phyloP scores from a whole-genome alignment of 768 basidiomycete genomes.

The Serpula lacrymans region DNA sequence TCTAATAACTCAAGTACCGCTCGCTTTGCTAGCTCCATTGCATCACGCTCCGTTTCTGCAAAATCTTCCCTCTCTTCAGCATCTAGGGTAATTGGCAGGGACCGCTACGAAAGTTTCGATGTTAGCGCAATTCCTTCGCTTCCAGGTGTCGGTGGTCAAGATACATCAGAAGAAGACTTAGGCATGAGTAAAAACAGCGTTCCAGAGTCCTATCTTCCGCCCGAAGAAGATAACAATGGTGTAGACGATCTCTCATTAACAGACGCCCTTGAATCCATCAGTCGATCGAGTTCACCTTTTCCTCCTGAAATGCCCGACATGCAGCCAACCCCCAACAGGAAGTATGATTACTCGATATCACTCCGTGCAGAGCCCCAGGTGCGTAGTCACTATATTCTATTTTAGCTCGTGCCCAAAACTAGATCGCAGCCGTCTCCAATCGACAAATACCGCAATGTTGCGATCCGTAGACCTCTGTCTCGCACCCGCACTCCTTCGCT shows the following conservation, averaged over 20 bases:
- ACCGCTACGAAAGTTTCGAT: constrained; percentile 52
- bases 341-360: constrained; percentile 53
- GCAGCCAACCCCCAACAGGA: constrained; percentile 46
- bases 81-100: constrained; percentile 33
- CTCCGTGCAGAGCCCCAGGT: constrained; percentile 63
- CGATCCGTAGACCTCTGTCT: constrained; percentile 47
- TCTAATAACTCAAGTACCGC: constrained; percentile 47
- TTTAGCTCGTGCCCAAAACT: constrained; percentile 3
- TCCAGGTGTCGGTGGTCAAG: constrained; percentile 33
- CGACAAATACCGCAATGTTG: constrained; percentile 62
- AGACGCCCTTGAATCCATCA: constrained; percentile 58
- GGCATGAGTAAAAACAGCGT: constrained; percentile 48
- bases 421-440: constrained; percentile 52
- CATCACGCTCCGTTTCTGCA: constrained; percentile 36
- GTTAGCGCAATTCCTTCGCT: constrained; percentile 55
- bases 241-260: constrained; percentile 46
- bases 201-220: constrained; percentile 51
- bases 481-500: constrained; percentile 66
- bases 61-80: constrained; percentile 32
- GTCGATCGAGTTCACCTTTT: constrained; percentile 47
- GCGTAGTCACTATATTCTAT: constrained; percentile 15
- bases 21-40: constrained; percentile 52
- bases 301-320: constrained; percentile 34
- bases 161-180: constrained; percentile 35
- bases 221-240: constrained; percentile 40